phyloP scores from a whole-genome alignment of 2,329 filamentous ascomycete species.

The Trichoderma aggressivum region DNA sequence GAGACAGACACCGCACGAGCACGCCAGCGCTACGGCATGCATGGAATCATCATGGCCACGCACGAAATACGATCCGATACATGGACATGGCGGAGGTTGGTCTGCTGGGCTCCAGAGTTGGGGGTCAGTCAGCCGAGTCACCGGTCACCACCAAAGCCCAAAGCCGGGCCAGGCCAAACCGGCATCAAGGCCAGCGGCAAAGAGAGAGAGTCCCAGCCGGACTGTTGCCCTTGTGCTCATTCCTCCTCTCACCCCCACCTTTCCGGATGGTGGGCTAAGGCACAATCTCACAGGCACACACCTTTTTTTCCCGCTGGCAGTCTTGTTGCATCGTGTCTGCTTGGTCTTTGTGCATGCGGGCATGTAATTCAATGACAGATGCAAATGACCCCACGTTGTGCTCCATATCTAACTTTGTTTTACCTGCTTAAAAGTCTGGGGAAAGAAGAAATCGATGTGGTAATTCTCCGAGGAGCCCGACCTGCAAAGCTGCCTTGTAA shows the following conservation, averaged over 20 bases:
- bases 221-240: not conserved
- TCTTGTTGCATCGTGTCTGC: not conserved
- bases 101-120: conserved; percentile 8
- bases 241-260: not conserved
- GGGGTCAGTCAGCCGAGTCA: not conserved
- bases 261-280: not conserved
- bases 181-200: conserved; percentile 6
- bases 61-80: conserved; percentile 3
- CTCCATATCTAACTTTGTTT: conserved; percentile 12
- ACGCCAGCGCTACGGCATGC: conserved; percentile 10
- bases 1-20: not conserved
- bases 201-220: not conserved
- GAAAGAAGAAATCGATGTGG: not conserved
- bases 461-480: conserved; percentile 13
- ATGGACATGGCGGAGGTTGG: not conserved
- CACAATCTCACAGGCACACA: not conserved
- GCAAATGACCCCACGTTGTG: conserved; percentile 10
- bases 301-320: not conserved
- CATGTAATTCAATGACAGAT: conserved; percentile 6
- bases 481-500: not conserved
- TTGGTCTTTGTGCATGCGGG: not conserved
- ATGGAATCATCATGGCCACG: conserved; percentile 10
- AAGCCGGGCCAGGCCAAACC: not conserved
- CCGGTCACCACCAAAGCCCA: not conserved
- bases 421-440: conserved; percentile 4